phyloP scores from a whole-genome alignment of 116 monocot species.

The Phalaenopsis hybrid region DNA sequence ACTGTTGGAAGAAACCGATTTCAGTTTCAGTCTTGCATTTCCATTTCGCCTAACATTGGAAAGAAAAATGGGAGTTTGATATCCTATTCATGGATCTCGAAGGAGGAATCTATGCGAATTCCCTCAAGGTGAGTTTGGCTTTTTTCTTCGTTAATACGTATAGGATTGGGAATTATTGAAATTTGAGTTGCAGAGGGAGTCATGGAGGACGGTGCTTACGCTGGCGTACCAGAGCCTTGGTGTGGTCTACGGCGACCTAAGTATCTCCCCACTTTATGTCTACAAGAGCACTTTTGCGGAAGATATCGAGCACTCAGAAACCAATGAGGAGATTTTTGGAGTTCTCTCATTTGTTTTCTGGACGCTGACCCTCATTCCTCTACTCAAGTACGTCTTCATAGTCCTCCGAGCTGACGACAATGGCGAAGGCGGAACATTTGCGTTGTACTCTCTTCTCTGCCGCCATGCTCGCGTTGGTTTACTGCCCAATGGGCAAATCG shows the following conservation, averaged over 20 bases:
- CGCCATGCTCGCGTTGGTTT: constrained; percentile 24
- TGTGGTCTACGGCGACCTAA: constrained; percentile 79
- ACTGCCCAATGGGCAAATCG: constrained; percentile 20
- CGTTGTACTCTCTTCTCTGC: constrained; percentile 37
- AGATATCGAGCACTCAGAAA: constrained; percentile 74
- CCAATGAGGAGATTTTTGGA: constrained; percentile 90
- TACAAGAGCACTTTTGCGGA: constrained; percentile 83
- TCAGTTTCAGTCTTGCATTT: too few relatives aligned
- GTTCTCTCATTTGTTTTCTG: constrained; percentile 92
- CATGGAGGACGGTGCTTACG: constrained; percentile 53
- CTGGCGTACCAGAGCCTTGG: constrained; percentile 91
- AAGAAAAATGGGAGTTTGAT: neutral
- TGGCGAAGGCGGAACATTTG: constrained; percentile 54
- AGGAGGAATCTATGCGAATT: neutral
- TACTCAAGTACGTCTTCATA: constrained; percentile 83
- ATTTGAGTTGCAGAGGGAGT: constrained; percentile 28
- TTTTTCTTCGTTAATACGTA: neutral
- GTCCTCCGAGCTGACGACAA: constrained; percentile 80
- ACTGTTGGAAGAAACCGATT: too few relatives aligned
- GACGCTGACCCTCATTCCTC: constrained; percentile 83
- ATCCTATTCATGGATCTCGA: constrained; percentile 19
- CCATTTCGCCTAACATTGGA: too few relatives aligned
- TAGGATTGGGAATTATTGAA: neutral
- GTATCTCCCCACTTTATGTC: constrained; percentile 87
- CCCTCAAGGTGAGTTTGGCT: constrained; percentile 15